phyloP scores from a whole-genome alignment of 2,329 filamentous ascomycete genomes.

The Fusarium austroafricanum region DNA sequence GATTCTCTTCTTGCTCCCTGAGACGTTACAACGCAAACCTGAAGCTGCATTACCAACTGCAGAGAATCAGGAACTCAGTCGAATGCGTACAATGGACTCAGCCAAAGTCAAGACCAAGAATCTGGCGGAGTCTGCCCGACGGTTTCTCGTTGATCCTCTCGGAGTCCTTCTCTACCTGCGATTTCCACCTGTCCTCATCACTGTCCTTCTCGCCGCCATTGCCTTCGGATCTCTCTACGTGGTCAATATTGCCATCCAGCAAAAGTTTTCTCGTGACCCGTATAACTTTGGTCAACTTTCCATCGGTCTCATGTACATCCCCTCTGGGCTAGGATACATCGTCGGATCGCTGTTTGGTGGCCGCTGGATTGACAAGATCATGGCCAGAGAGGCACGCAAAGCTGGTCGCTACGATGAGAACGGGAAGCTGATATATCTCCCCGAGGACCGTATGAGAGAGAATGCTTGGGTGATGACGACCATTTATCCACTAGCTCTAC shows the following conservation, averaged over 20 bases:
- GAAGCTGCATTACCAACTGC: slow-evolving; percentile 9
- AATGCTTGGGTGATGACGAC: slow-evolving; percentile 82
- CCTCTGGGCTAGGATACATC: slow-evolving; percentile 79
- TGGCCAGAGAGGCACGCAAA: slow-evolving; percentile 78
- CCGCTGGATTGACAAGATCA: slow-evolving; percentile 83
- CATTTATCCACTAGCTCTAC: slow-evolving; percentile 75
- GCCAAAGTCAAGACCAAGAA: slow-evolving; percentile 67
- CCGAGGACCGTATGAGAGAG: slow-evolving; percentile 85
- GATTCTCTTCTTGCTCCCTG: slow-evolving; percentile 71
- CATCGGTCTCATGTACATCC: slow-evolving; percentile 82
- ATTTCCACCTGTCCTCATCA: slow-evolving; percentile 77
- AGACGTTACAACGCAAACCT: slow-evolving; percentile 64
- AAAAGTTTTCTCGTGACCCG: slow-evolving; percentile 72
- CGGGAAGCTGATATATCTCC: slow-evolving; percentile 74
- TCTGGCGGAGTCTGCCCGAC: slow-evolving; percentile 65
- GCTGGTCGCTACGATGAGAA: slow-evolving; percentile 75
- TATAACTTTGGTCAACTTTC: slow-evolving; percentile 77
- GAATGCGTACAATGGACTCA: slow-evolving; percentile 72
- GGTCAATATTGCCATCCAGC: slow-evolving; percentile 80
- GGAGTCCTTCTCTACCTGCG: slow-evolving; percentile 76
- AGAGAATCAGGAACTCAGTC: slow-evolving; percentile 46
- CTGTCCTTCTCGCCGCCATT: slow-evolving; percentile 78
- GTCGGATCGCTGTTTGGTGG: slow-evolving; percentile 76
- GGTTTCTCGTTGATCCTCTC: slow-evolving; percentile 77
- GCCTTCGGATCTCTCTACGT: slow-evolving; percentile 82